These are phyloP conservation scores for Fagus sylvatica DNA, from an alignment of 306 rosid species.

Conservation along the genomic window DNA sequence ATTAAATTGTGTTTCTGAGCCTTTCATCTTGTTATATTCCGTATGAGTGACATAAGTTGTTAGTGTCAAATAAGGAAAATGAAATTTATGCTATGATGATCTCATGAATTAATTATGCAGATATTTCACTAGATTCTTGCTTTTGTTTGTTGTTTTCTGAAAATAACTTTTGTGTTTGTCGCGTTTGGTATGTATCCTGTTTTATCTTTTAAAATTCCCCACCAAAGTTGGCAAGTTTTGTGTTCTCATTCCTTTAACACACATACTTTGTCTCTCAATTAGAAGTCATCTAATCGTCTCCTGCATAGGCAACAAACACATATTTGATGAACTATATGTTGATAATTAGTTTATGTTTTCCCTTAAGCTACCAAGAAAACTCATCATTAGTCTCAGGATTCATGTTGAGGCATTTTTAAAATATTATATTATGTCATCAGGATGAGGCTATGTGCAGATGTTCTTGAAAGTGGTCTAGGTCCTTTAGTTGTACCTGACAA, in stretches of 20 bases:
- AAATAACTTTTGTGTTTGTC: background rate
- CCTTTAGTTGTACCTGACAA: constrained; percentile 6
- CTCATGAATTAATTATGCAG: background rate
- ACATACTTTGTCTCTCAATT: background rate
- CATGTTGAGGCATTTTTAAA: background rate
- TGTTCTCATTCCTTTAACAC: background rate
- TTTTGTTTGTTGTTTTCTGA: background rate
- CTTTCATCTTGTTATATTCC: background rate
- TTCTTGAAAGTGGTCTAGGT: background rate
- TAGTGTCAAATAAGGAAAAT: background rate
- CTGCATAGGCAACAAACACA: background rate
- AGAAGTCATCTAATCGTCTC: background rate
- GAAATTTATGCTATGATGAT: background rate
- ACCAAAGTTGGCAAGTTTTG: background rate
- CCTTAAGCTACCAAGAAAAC: background rate
- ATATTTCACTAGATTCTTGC: background rate
- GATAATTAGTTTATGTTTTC: background rate
- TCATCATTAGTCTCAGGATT: background rate
- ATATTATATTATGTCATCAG: background rate
- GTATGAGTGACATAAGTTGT: background rate
- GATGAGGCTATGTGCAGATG: background rate
- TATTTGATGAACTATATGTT: background rate
- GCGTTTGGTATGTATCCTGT: background rate
- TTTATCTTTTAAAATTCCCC: background rate
- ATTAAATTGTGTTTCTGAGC: background rate